Conservation (phyloP, 2,329 filamentous ascomycete species). For the Penicillium sp. region DNA sequence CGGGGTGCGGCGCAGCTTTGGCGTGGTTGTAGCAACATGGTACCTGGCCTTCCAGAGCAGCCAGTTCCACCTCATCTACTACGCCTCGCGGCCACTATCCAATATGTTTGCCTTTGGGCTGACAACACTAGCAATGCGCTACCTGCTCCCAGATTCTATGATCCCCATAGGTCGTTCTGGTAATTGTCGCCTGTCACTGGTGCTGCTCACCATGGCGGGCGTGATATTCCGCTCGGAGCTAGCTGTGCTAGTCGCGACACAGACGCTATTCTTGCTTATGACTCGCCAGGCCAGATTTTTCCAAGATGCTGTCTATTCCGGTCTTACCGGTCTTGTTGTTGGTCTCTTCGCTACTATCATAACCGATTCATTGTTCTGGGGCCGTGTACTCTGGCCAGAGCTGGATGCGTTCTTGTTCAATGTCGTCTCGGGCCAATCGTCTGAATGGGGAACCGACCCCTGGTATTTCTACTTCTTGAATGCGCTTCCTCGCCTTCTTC, state of each 20-base stretch:
- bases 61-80: conserved; percentile 93
- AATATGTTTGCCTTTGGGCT: conserved; percentile 95
- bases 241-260: conserved; percentile 71
- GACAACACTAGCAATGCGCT: conserved; percentile 45
- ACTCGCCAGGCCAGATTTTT: conserved; percentile 55
- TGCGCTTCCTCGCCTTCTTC: conserved; percentile 74
- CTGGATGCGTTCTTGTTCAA: conserved; percentile 89
- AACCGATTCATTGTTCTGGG: conserved; percentile 94
- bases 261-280: conserved; percentile 63
- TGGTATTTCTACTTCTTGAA: conserved; percentile 84
- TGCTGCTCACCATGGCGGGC: conserved; percentile 74
- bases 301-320: conserved; percentile 60
- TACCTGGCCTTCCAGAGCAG: conserved; percentile 73
- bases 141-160: conserved; percentile 47
- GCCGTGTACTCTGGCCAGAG: conserved; percentile 81
- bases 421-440: conserved; percentile 76
- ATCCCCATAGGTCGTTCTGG: not conserved
- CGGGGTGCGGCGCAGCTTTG: conserved; percentile 66
- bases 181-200: conserved; percentile 59
- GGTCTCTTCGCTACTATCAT: conserved; percentile 69
- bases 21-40: conserved; percentile 69
- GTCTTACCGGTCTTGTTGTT: conserved; percentile 62
- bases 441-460: conserved; percentile 82
- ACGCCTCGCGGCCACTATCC: conserved; percentile 84
- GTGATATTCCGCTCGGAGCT: conserved; percentile 88